phyloP scores from a whole-genome alignment of 148 eudicot species.

The Gaultheria prostrata region DNA sequence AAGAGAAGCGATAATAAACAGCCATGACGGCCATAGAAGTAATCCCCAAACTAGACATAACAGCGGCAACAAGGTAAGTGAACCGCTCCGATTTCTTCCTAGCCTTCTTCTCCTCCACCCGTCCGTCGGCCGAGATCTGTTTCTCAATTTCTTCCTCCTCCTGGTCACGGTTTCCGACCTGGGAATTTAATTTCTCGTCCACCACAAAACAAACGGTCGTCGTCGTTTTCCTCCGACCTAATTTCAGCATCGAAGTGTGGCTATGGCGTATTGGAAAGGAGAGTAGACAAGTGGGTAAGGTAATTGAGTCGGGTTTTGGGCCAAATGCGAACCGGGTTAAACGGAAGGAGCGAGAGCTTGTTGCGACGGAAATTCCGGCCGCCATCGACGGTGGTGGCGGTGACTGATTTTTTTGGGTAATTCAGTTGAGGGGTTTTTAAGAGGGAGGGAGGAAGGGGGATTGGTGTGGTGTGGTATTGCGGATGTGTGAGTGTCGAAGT shows the following conservation, averaged over 20 bases:
- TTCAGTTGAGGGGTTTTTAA: neutral
- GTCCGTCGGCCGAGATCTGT: conserved; percentile 30
- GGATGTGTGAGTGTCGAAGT: neutral
- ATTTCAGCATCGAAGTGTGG: conserved; percentile 12
- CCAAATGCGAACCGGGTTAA: conserved; percentile 18
- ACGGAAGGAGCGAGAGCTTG: conserved; percentile 19
- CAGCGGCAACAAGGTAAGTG: conserved; percentile 84
- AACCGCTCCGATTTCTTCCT: conserved; percentile 82
- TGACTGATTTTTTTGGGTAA: neutral
- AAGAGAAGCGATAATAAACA: conserved; percentile 79
- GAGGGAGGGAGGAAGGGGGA: neutral
- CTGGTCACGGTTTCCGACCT: neutral
- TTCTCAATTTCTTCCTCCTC: conserved; percentile 18
- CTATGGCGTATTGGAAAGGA: conserved; percentile 18
- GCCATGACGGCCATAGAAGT: conserved; percentile 86
- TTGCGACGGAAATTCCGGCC: conserved; percentile 23
- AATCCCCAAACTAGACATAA: conserved; percentile 83
- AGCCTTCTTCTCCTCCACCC: conserved; percentile 48
- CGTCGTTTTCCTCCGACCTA: conserved; percentile 10
- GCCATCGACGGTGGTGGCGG: conserved; percentile 33
- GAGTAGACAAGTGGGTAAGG: conserved; percentile 27
- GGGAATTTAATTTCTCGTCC: conserved; percentile 24
- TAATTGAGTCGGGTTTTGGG: conserved; percentile 23
- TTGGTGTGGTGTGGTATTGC: neutral
- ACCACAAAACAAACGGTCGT: conserved; percentile 49